Evolutionary conservation across 495 filamentous ascomycete species (phyloP).

Genomic region (Neurospora sublineolata): DNA sequence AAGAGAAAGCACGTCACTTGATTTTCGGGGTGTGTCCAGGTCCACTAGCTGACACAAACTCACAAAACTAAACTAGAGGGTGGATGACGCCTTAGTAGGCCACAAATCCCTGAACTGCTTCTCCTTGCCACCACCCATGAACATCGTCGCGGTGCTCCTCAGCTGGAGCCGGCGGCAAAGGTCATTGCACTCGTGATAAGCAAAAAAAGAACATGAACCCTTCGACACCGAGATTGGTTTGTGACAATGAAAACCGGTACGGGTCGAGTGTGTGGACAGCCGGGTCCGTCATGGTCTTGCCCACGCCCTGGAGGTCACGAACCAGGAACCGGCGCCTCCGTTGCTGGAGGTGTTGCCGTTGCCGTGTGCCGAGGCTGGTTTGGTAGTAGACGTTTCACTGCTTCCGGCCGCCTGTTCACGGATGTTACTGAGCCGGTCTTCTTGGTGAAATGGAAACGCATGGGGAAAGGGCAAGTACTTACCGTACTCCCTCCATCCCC

Average conservation of each 20-base stretch:
- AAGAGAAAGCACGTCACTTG: no score
- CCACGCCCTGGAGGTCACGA: slow-evolving; percentile 26
- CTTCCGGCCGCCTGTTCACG: no score
- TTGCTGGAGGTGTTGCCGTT: no score
- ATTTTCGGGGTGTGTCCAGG: neutral
- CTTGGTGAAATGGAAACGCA: no score
- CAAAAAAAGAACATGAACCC: slow-evolving; percentile 32
- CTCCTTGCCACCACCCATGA: slow-evolving; percentile 7
- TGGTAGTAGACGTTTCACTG: no score
- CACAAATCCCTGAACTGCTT: slow-evolving; percentile 15
- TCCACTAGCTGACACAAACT: neutral
- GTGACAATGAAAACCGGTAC: slow-evolving; percentile 16
- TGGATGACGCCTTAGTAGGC: no score
- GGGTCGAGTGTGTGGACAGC: slow-evolving; percentile 22
- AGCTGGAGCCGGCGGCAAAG: slow-evolving; percentile 28
- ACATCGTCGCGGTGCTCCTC: slow-evolving; percentile 16
- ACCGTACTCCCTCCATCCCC: no score
- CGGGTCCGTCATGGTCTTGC: slow-evolving; percentile 23
- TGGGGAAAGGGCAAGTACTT: no score
- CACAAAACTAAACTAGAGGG: neutral
- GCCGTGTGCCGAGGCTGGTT: no score
- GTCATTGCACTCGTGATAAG: slow-evolving; percentile 25
- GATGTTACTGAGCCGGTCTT: no score
- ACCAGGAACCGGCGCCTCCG: slow-evolving; percentile 24
- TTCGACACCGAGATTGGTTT: slow-evolving; percentile 18